phyloP scores from a whole-genome alignment of 371 early-diverging fungal genomes.

The Mortierella sp. region DNA sequence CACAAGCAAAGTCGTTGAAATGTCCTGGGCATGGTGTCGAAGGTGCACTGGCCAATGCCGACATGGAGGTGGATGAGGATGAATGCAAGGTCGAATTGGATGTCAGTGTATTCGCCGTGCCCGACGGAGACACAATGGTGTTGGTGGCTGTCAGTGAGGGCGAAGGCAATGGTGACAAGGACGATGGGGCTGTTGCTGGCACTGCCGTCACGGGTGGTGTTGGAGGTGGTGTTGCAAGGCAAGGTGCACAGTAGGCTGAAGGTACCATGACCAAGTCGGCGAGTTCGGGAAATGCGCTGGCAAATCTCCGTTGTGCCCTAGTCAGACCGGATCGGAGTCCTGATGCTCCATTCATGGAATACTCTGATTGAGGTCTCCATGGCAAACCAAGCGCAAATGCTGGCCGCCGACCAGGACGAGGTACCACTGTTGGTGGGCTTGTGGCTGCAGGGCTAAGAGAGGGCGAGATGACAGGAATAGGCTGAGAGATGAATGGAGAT shows the following conservation, averaged over 20 bases:
- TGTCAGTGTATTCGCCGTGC: constrained; percentile 14
- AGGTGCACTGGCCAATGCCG: background rate
- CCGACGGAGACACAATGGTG: constrained; percentile 14
- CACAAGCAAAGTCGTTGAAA: constrained; percentile 56
- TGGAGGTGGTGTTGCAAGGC: constrained; percentile 32
- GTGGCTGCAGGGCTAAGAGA: background rate
- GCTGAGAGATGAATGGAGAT: background rate
- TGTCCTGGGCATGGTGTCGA: constrained; percentile 20
- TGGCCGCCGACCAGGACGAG: constrained; percentile 8
- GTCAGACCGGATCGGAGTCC: constrained; percentile 14
- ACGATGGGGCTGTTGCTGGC: background rate
- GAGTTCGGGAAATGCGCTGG: constrained; percentile 36
- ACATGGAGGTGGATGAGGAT: constrained; percentile 1
- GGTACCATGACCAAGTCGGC: constrained; percentile 33
- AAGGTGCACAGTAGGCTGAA: constrained; percentile 29
- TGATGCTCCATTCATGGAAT: constrained; percentile 11
- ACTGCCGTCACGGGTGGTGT: constrained; percentile 10
- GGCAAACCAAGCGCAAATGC: constrained; percentile 27
- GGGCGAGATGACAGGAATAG: background rate
- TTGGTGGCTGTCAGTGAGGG: too few species aligned
- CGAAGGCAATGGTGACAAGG: too few species aligned
- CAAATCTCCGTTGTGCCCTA: constrained; percentile 27
- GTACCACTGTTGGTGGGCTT: background rate
- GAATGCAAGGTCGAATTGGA: too few species aligned
- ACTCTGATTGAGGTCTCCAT: constrained; percentile 42